These are phyloP conservation scores for Aspergillus fumigatus DNA, from an alignment of 2,329 filamentous ascomycete species.

Conservation along the genomic window DNA sequence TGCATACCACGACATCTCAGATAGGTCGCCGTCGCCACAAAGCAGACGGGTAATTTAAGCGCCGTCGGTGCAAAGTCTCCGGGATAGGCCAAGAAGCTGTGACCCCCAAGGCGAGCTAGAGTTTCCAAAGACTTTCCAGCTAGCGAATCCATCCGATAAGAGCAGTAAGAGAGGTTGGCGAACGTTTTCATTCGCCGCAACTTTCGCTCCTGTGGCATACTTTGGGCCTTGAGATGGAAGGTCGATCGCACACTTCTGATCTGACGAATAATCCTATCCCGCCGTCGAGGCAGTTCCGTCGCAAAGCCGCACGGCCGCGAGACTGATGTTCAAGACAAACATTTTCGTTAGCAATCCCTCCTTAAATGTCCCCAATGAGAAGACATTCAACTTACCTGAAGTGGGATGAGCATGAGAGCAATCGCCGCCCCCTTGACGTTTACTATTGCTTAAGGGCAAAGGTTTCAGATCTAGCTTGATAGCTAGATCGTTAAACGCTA, in stretches of 20 bases:
- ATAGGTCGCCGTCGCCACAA: conserved; percentile 39
- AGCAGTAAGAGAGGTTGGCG: conserved; percentile 25
- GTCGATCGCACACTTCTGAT: conserved; percentile 35
- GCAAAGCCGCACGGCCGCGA: neutral
- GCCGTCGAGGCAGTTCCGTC: conserved; percentile 9
- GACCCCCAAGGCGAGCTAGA: conserved; percentile 41
- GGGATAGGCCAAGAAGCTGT: conserved; percentile 36
- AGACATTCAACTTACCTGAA: conserved; percentile 3
- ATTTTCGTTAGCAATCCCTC: neutral
- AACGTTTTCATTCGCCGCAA: conserved; percentile 40
- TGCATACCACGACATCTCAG: conserved; percentile 34
- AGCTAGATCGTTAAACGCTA: conserved; percentile 30
- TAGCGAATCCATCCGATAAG: conserved; percentile 29
- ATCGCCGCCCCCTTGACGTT: neutral
- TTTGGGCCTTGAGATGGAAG: conserved; percentile 19
- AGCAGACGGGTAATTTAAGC: conserved; percentile 39
- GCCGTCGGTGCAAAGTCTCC: conserved; percentile 34
- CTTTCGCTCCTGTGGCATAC: conserved; percentile 14
- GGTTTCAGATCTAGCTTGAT: conserved; percentile 18
- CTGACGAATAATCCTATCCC: conserved; percentile 21
- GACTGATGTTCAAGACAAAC: neutral
- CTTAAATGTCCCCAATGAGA: neutral
- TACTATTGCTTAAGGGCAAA: conserved; percentile 9
- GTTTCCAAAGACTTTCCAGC: conserved; percentile 36
- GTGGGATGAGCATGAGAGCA: neutral